These are phyloP conservation scores for Nicotiana attenuata DNA, from an alignment of 257 asterid genomes.

Conservation along the genomic window DNA sequence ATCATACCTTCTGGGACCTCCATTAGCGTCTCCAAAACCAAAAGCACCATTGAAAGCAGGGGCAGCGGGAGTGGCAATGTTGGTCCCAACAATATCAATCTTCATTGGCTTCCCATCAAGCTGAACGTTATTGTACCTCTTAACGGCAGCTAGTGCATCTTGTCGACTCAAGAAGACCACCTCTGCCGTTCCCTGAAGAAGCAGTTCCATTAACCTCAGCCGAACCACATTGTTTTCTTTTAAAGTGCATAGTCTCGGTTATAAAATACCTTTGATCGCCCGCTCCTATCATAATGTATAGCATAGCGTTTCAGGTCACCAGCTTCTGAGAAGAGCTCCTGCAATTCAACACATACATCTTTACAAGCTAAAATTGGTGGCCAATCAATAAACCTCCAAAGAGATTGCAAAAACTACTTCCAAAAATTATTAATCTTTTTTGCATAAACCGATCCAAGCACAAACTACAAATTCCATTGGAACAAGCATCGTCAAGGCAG, in stretches of 20 bases:
- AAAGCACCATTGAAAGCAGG: slow-evolving; percentile 23
- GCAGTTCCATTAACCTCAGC: slow-evolving; percentile 9
- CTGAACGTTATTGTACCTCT: slow-evolving; percentile 57
- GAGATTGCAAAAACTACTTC: neutral
- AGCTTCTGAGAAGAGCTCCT: slow-evolving; percentile 92
- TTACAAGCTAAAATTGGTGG: neutral
- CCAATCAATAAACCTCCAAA: neutral
- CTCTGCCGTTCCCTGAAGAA: slow-evolving; percentile 88
- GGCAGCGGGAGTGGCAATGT: slow-evolving; percentile 31
- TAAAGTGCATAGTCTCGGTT: neutral
- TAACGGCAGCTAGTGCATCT: slow-evolving; percentile 59
- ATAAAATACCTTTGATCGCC: slow-evolving; percentile 81
- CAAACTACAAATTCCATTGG: neutral
- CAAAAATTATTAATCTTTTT: neutral
- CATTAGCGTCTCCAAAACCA: slow-evolving; percentile 31
- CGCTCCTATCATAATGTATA: slow-evolving; percentile 85
- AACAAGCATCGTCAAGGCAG: neutral
- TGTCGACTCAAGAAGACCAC: slow-evolving; percentile 51
- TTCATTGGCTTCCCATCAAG: slow-evolving; percentile 72
- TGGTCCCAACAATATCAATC: slow-evolving; percentile 55
- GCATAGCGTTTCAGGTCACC: slow-evolving; percentile 75
- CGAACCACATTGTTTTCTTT: neutral
- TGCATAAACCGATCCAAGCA: neutral
- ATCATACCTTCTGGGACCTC: slow-evolving; percentile 34
- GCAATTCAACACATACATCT: slow-evolving; percentile 6